Percentiles rank a stretch among this genome's conserved stretches.
Evolutionary conservation across 2,329 filamentous ascomycete genomes (phyloP).

Genomic region (Sphaerostilbella broomeana): DNA sequence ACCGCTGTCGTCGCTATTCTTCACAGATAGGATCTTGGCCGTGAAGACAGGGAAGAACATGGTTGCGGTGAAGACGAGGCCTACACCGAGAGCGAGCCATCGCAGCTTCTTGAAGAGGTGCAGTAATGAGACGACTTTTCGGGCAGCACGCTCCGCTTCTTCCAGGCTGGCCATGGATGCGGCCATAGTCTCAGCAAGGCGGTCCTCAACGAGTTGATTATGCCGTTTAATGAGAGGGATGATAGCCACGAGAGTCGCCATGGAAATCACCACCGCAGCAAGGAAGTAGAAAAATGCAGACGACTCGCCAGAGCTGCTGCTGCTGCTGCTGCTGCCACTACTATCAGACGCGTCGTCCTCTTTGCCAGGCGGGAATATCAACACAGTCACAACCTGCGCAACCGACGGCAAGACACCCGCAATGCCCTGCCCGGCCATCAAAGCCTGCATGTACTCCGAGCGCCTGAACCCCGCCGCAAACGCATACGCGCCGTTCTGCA

Average conservation of each 20-base stretch:
- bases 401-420: conserved; percentile 85
- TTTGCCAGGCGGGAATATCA: conserved; percentile 43
- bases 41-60: conserved; percentile 98
- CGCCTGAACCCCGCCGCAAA: conserved; percentile 81
- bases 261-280: conserved; percentile 72
- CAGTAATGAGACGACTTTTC: conserved; percentile 49
- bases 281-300: conserved; percentile 89
- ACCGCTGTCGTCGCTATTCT: conserved; percentile 32
- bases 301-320: conserved; percentile 23
- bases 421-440: conserved; percentile 91
- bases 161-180: conserved; percentile 45
- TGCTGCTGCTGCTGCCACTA: conserved; percentile 5
- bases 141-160: conserved; percentile 45
- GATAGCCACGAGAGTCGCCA: conserved; percentile 65
- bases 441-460: conserved; percentile 86
- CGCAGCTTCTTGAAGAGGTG: conserved; percentile 69
- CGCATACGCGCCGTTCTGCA: conserved; percentile 91
- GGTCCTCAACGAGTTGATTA: conserved; percentile 44
- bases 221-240: conserved; percentile 62
- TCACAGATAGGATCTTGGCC: conserved; percentile 49
- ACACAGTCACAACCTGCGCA: conserved; percentile 77
- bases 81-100: conserved; percentile 71
- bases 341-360: conserved; percentile 21
- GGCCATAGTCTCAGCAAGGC: conserved; percentile 42
- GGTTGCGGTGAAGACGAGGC: conserved; percentile 72